phyloP scores from a whole-genome alignment of 1,284 basidiomycete genomes.

The Puccinia polysora region DNA sequence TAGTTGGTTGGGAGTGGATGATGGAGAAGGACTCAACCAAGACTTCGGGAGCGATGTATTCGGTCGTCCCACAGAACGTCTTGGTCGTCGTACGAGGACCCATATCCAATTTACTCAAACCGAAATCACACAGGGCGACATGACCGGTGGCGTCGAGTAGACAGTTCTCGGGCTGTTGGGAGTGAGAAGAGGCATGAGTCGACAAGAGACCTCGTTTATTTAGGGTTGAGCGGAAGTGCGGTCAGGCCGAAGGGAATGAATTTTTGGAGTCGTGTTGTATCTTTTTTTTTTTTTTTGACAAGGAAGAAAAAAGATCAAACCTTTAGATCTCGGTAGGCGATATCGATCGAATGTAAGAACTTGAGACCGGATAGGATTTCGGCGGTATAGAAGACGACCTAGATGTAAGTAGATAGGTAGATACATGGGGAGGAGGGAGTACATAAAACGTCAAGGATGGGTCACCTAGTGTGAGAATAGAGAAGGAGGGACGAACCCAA shows the following conservation, averaged over 20 bases:
- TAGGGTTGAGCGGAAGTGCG: too few relatives aligned
- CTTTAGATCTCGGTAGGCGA: slow-evolving; percentile 50
- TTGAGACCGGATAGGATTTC: slow-evolving; percentile 51
- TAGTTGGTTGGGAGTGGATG: neutral
- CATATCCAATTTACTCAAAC: slow-evolving; percentile 53
- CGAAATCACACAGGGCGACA: slow-evolving; percentile 52
- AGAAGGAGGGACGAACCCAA: slow-evolving; percentile 4
- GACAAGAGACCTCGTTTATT: neutral
- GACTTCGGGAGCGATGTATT: slow-evolving; percentile 55
- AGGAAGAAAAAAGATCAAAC: neutral
- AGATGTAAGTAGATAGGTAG: too few relatives aligned
- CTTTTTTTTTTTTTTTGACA: neutral
- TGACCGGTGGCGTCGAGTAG: slow-evolving; percentile 52
- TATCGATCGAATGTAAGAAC: slow-evolving; percentile 49
- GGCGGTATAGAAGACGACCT: slow-evolving; percentile 51
- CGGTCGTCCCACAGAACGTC: slow-evolving; percentile 55
- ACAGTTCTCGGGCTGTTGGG: slow-evolving; percentile 51
- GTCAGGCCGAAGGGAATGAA: neutral
- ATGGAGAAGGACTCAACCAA: slow-evolving; percentile 45
- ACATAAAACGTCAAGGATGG: neutral
- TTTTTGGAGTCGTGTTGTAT: too few relatives aligned
- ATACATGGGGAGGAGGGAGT: too few relatives aligned
- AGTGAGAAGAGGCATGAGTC: slow-evolving; percentile 38
- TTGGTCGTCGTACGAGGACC: slow-evolving; percentile 52
- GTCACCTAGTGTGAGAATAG: neutral